phyloP scores from a whole-genome alignment of 2,329 filamentous ascomycete species.

The Alternaria arbusti region DNA sequence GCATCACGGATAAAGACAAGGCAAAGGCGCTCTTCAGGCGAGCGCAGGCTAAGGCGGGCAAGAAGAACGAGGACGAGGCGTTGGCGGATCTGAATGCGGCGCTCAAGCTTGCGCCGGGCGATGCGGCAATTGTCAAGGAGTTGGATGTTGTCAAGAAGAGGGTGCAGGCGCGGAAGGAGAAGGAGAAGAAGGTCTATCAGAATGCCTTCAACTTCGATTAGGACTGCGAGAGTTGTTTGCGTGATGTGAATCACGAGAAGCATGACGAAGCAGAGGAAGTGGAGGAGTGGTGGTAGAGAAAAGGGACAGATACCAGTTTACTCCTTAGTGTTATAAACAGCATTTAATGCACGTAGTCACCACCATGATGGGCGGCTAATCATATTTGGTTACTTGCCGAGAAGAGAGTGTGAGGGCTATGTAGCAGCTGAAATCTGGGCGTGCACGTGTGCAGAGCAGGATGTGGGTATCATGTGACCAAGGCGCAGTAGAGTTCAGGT shows the following conservation, averaged over 20 bases:
- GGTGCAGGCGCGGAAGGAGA: conserved; percentile 74
- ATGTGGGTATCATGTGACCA: no score
- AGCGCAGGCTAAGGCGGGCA: conserved; percentile 73
- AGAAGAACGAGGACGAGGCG: conserved; percentile 86
- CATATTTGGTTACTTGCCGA: neutral
- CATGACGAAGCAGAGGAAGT: neutral
- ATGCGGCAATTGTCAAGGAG: conserved; percentile 77
- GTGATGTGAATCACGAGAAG: no score
- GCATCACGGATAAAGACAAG: conserved; percentile 74
- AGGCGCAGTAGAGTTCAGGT: no score
- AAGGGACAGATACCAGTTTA: no score
- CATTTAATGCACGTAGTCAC: no score
- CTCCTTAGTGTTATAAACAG: no score
- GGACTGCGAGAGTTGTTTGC: neutral
- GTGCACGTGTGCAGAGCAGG: no score
- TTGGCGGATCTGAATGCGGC: conserved; percentile 54
- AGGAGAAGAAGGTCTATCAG: conserved; percentile 90
- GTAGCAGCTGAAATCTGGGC: no score
- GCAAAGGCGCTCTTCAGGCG: conserved; percentile 90
- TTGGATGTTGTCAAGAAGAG: conserved; percentile 78
- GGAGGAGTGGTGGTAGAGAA: no score
- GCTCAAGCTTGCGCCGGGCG: conserved; percentile 63
- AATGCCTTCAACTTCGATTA: conserved; percentile 74
- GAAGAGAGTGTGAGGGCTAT: no score
- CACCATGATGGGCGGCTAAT: no score